Evolutionary conservation across 179 eudicot genomes (phyloP).

Genomic region (Silene vulgaris): DNA sequence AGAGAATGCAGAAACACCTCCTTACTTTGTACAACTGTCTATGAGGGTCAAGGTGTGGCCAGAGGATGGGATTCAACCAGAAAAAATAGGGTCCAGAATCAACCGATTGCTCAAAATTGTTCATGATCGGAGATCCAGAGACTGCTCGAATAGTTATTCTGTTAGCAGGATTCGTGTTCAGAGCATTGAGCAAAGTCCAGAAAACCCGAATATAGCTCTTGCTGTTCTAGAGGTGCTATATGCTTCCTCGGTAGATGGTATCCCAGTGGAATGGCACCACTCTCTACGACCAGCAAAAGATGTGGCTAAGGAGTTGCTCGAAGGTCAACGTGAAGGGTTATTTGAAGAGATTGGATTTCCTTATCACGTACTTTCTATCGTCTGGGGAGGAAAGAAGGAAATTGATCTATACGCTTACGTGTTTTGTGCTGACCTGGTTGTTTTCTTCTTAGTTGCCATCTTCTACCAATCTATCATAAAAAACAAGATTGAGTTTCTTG

Average conservation of each 20-base stretch:
- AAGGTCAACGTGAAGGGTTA: slow-evolving; percentile 50
- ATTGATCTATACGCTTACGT: slow-evolving; percentile 88
- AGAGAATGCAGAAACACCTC: slow-evolving; percentile 90
- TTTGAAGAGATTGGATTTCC: slow-evolving; percentile 67
- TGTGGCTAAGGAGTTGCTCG: slow-evolving; percentile 75
- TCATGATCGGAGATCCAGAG: slow-evolving; percentile 57
- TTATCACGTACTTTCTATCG: slow-evolving; percentile 68
- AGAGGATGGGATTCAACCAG: slow-evolving; percentile 92
- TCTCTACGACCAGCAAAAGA: slow-evolving; percentile 94
- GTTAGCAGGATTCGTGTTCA: slow-evolving; percentile 83
- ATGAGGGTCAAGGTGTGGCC: slow-evolving; percentile 84
- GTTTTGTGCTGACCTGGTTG: slow-evolving; percentile 88
- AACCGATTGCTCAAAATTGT: slow-evolving; percentile 62
- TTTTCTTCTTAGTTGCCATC: slow-evolving; percentile 87
- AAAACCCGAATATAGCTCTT: slow-evolving; percentile 68
- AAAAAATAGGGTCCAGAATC: slow-evolving; percentile 74
- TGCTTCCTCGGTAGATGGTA: slow-evolving; percentile 67
- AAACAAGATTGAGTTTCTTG: slow-evolving; percentile 87
- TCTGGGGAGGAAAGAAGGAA: slow-evolving; percentile 95
- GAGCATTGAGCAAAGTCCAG: slow-evolving; percentile 85
- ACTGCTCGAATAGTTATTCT: slow-evolving; percentile 37
- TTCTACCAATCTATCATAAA: slow-evolving; percentile 88
- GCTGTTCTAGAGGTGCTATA: slow-evolving; percentile 90
- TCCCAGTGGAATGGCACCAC: slow-evolving; percentile 46
- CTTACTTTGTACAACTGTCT: slow-evolving; percentile 87